Evolutionary conservation across 306 rosid genomes (phyloP), one percentile per base, ranked within the genome.

Genomic region (Spatholobus suberectus): DNA sequence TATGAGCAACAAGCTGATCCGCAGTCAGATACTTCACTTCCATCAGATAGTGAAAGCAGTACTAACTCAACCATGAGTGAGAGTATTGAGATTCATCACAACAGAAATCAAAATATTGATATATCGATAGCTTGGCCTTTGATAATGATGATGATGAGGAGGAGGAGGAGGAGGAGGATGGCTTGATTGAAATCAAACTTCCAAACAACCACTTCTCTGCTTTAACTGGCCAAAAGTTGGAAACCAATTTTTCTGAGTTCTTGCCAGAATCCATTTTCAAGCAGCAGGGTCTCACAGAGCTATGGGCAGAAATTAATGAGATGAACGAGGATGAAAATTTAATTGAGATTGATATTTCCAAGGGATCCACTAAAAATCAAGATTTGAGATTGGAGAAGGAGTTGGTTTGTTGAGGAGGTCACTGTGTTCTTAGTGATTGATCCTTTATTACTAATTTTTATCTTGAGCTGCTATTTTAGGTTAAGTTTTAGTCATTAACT

Each of bases 341-440:
- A 23, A 87, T 90, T 61, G 94, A 90, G 75, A 90, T 90, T 85
- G 94, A 90, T 78, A 82, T 90, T 69, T 90, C 88, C n/a, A 81
- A 82, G 82, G 92, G 92, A 43, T 88, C 89, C 49, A 73, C 86
- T 47, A 82, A 86, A 70, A 51, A 70, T 81, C 87, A 73, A 76
- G 85, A 79, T 80, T 83, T 71, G 80, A 83, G 85, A 73, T 70
- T 68, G 55, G 86, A 47, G 80, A 87, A 40, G 77, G 73, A 87
- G 35, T 15, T 58, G 41, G 34, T 59, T 69, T 69, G 52, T 35
- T 62, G 61, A 27, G 80, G 35, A 49, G 80, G 71, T 51, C 76
- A 35, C 12, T 62, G 15, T 8, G 27, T 63, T 78, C 79, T 5
- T 61, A 61, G 70, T 18, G 75, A 77, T 70, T 77, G 9, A 46